A percentile compares a stretch with the other conserved stretches of the same genome.
phyloP scores from a whole-genome alignment of 148 eudicot genomes.

The Selenicereus undatus region DNA sequence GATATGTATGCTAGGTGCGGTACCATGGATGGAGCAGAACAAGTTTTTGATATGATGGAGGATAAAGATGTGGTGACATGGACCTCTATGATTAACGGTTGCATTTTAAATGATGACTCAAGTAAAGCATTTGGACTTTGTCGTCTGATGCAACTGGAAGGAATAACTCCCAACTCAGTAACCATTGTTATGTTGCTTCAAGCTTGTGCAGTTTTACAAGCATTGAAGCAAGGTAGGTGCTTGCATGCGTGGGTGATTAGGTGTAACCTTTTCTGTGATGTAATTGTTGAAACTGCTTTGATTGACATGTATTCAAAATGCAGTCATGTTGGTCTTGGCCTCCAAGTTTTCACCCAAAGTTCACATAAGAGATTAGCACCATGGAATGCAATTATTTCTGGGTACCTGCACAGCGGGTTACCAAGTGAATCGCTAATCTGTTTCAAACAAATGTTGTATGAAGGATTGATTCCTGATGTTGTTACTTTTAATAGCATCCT shows the following conservation, averaged over 20 bases:
- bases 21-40: slow-evolving; percentile 41
- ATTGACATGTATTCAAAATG: slow-evolving; percentile 75
- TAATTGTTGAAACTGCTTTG: slow-evolving; percentile 55
- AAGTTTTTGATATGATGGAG: slow-evolving; percentile 39
- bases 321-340: slow-evolving; percentile 29
- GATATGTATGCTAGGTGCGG: slow-evolving; percentile 80
- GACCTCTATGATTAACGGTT: slow-evolving; percentile 63
- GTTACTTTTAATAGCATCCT: slow-evolving; percentile 53
- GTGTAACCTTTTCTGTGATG: slow-evolving; percentile 43
- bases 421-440: slow-evolving; percentile 37
- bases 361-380: slow-evolving; percentile 48
- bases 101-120: slow-evolving; percentile 34
- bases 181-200: slow-evolving; percentile 53
- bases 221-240: slow-evolving; percentile 47
- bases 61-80: slow-evolving; percentile 67
- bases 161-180: slow-evolving; percentile 52
- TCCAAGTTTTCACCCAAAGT: slow-evolving; percentile 36
- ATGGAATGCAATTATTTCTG: slow-evolving; percentile 63
- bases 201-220: slow-evolving; percentile 36
- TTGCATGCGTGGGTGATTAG: slow-evolving; percentile 62
- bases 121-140: slow-evolving; percentile 38
- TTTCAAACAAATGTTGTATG: slow-evolving; percentile 46
- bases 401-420: slow-evolving; percentile 37
- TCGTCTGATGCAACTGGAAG: slow-evolving; percentile 44
- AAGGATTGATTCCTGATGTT: slow-evolving; percentile 38